Conservation (phyloP, 768 basidiomycete species). For the Ramaria rubella region DNA sequence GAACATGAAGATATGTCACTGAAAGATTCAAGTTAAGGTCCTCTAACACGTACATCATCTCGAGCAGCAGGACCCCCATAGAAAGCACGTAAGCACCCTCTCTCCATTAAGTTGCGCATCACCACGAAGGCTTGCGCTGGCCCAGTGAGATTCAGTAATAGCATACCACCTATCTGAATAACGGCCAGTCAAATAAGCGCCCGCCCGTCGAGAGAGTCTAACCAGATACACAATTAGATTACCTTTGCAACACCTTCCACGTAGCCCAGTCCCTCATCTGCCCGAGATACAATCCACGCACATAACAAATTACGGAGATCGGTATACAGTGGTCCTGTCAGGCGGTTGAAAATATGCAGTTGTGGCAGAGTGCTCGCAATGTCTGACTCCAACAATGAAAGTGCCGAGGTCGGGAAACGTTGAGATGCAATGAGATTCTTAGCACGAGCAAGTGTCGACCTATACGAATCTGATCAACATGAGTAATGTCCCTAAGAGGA, state of each 20-base stretch:
- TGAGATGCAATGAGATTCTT: slow-evolving; percentile 61
- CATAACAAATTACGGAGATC: slow-evolving; percentile 80
- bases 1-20: not conserved
- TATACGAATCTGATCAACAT: slow-evolving; percentile 54
- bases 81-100: slow-evolving; percentile 80
- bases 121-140: slow-evolving; percentile 67
- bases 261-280: slow-evolving; percentile 78
- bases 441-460: slow-evolving; percentile 64
- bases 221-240: not conserved
- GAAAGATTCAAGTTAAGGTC: not conserved
- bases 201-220: slow-evolving; percentile 12
- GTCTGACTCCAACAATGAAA: slow-evolving; percentile 67
- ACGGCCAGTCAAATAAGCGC: slow-evolving; percentile 12
- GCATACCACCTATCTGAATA: slow-evolving; percentile 66
- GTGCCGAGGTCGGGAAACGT: slow-evolving; percentile 56
- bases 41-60: slow-evolving; percentile 61
- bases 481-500: not conserved
- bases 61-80: slow-evolving; percentile 63
- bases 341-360: slow-evolving; percentile 72
- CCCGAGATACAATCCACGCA: slow-evolving; percentile 83
- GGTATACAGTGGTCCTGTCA: slow-evolving; percentile 70
- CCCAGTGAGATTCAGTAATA: slow-evolving; percentile 73
- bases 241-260: slow-evolving; percentile 52
- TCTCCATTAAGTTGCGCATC: slow-evolving; percentile 79
- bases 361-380: slow-evolving; percentile 66